Evolutionary conservation across 306 rosid genomes (phyloP).

Genomic region (Dryas octopetala): DNA sequence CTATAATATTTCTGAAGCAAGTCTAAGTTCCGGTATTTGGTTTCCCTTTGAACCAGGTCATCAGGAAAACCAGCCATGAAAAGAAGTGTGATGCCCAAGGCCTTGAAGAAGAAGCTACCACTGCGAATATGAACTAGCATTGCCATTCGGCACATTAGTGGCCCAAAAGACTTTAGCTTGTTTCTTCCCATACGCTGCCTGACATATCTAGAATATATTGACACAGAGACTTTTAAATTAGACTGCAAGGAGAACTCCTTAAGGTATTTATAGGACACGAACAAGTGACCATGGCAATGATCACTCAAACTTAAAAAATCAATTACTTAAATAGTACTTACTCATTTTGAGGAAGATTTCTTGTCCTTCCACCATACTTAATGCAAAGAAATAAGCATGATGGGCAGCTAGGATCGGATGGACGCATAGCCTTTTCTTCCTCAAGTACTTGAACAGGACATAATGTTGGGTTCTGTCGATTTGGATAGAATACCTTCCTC

Average conservation of each 20-base stretch:
- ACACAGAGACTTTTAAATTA: not conserved
- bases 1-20: conserved; percentile 90
- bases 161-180: conserved; percentile 79
- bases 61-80: conserved; percentile 94
- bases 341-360: conserved; percentile 94
- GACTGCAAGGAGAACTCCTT: not conserved
- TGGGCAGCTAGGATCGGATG: conserved; percentile 70
- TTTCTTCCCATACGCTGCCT: conserved; percentile 89
- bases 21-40: conserved; percentile 73
- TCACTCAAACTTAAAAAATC: not conserved
- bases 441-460: conserved; percentile 80
- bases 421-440: conserved; percentile 86
- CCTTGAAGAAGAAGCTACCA: conserved; percentile 95
- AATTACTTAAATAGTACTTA: conserved; percentile 32
- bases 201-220: conserved; percentile 45
- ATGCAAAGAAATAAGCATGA: conserved; percentile 88
- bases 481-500: conserved; percentile 68
- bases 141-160: conserved; percentile 53
- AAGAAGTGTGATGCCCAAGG: conserved; percentile 80
- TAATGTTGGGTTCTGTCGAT: conserved; percentile 48
- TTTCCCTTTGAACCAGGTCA: conserved; percentile 77
- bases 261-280: not conserved
- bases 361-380: conserved; percentile 93
- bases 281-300: conserved; percentile 8
- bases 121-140: conserved; percentile 63